A percentile compares a stretch with the other conserved stretches of the same genome.
These are phyloP conservation scores for Dendrobium huoshanense DNA, from an alignment of 106 monocot species.

Conservation along the genomic window DNA sequence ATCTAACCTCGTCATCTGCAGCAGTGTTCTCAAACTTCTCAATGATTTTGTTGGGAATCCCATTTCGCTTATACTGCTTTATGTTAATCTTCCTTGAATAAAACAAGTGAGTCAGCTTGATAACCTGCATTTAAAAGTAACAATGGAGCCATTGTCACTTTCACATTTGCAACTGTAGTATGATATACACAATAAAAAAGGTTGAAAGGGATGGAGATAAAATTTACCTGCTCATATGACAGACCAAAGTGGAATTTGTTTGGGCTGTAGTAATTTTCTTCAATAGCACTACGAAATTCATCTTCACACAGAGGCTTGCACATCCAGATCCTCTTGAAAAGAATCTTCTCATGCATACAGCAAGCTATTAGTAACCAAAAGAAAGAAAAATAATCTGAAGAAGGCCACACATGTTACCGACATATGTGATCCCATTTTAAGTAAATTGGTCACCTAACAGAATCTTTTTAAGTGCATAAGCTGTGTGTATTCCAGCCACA, in stretches of 20 bases:
- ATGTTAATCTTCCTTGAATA: not conserved
- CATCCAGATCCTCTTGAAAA: slow-evolving; percentile 29
- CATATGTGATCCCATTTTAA: not conserved
- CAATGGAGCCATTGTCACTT: not conserved
- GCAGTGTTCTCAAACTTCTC: not conserved
- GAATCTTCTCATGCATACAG: slow-evolving; percentile 16
- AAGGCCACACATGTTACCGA: not conserved
- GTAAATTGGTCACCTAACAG: not conserved
- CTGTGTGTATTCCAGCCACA: not conserved
- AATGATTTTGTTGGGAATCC: not conserved
- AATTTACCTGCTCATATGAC: slow-evolving; percentile 30
- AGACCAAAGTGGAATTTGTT: slow-evolving; percentile 20
- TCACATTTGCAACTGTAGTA: not conserved
- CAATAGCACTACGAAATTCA: slow-evolving; percentile 19
- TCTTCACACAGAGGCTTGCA: slow-evolving; percentile 21
- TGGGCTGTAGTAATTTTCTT: slow-evolving; percentile 19
- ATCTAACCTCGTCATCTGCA: not conserved
- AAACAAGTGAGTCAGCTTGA: slow-evolving; percentile 5
- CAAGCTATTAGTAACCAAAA: not conserved
- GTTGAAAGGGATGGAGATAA: not conserved
- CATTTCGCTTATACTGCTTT: not conserved
- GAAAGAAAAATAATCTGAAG: not conserved
- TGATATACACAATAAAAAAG: not conserved
- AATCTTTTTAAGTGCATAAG: not conserved
- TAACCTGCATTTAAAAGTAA: not conserved